A percentile compares a stretch with the other conserved stretches of the same genome.
Conservation (phyloP, 106 monocot species). For the Vanilla planifolia region DNA sequence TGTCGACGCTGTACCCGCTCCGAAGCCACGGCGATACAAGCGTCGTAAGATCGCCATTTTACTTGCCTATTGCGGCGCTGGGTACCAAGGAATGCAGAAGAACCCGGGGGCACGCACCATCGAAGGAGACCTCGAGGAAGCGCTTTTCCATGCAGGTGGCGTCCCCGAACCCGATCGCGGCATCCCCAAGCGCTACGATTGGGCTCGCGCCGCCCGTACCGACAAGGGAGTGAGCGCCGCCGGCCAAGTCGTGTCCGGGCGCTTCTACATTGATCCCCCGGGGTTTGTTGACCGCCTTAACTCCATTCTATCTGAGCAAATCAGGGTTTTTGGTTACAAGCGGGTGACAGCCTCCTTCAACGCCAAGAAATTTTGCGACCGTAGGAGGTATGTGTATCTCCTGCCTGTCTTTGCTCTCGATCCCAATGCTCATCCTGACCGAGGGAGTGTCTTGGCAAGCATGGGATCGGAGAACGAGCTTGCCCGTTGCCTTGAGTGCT, state of each 20-base stretch:
- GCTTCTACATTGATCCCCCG: slow-evolving; percentile 79
- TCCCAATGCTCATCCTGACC: slow-evolving; percentile 50
- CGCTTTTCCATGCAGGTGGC: slow-evolving; percentile 71
- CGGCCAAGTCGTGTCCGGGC: slow-evolving; percentile 89
- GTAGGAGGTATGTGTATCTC: slow-evolving; percentile 80
- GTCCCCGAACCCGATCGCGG: slow-evolving; percentile 65
- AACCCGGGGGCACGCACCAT: slow-evolving; percentile 95
- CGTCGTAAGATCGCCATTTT: slow-evolving; percentile 89
- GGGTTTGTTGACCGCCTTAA: slow-evolving; percentile 67
- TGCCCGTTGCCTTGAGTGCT: slow-evolving; percentile 62
- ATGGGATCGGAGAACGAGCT: slow-evolving; percentile 75
- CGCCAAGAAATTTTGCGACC: slow-evolving; percentile 96
- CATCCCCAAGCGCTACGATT: slow-evolving; percentile 74
- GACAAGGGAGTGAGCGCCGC: slow-evolving; percentile 93
- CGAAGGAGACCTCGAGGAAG: slow-evolving; percentile 87
- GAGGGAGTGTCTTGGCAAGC: slow-evolving; percentile 64
- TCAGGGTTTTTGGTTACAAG: slow-evolving; percentile 69
- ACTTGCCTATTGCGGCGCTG: slow-evolving; percentile 74
- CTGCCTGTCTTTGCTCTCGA: slow-evolving; percentile 89
- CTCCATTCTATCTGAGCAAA: slow-evolving; percentile 45
- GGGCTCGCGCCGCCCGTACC: slow-evolving; percentile 89
- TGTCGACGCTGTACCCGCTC: background rate
- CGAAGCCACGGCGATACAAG: slow-evolving; percentile 42
- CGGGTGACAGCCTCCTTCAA: slow-evolving; percentile 73
- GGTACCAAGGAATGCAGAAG: slow-evolving; percentile 99